Conservation (phyloP, 2,329 filamentous ascomycete genomes). For the Chalaropsis thielavioides region DNA sequence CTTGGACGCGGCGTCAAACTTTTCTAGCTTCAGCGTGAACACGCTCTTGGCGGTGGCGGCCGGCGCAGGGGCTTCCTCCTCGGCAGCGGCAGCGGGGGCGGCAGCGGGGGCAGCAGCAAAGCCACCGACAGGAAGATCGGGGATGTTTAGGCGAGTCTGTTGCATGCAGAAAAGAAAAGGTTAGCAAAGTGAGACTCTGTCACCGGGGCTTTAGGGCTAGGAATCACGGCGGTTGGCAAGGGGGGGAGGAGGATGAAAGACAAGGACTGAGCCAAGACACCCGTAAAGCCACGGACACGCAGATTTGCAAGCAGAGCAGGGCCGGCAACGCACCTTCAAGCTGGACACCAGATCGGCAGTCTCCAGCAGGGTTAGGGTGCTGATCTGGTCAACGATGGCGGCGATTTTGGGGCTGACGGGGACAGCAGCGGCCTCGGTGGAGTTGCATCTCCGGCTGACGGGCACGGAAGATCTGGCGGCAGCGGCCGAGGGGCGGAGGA, state of each 20-base stretch:
- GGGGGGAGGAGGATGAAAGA: neutral
- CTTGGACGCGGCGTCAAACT: slow-evolving; percentile 77
- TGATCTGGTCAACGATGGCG: slow-evolving; percentile 95
- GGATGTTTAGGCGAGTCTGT: slow-evolving; percentile 60
- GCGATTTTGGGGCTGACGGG: slow-evolving; percentile 77
- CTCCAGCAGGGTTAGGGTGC: slow-evolving; percentile 92
- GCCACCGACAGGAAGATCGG: slow-evolving; percentile 86
- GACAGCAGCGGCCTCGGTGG: slow-evolving; percentile 51
- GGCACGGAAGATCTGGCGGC: slow-evolving; percentile 34
- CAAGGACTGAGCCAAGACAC: neutral
- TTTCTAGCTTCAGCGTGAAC: slow-evolving; percentile 88
- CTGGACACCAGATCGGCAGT: slow-evolving; percentile 89
- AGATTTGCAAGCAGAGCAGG: neutral
- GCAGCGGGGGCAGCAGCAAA: slow-evolving; percentile 57
- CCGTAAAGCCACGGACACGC: neutral
- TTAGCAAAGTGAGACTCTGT: neutral
- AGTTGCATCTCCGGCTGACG: slow-evolving; percentile 64
- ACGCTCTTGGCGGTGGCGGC: slow-evolving; percentile 90
- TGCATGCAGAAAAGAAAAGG: neutral
- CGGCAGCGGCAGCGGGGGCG: slow-evolving; percentile 44
- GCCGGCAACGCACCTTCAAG: slow-evolving; percentile 57
- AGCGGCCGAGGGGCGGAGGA: slow-evolving; percentile 34
- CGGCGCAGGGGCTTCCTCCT: slow-evolving; percentile 66
- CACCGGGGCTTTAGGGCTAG: neutral
- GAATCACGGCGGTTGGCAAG: neutral